Conservation (phyloP, 495 filamentous ascomycete species). For the Poronia punctata region DNA sequence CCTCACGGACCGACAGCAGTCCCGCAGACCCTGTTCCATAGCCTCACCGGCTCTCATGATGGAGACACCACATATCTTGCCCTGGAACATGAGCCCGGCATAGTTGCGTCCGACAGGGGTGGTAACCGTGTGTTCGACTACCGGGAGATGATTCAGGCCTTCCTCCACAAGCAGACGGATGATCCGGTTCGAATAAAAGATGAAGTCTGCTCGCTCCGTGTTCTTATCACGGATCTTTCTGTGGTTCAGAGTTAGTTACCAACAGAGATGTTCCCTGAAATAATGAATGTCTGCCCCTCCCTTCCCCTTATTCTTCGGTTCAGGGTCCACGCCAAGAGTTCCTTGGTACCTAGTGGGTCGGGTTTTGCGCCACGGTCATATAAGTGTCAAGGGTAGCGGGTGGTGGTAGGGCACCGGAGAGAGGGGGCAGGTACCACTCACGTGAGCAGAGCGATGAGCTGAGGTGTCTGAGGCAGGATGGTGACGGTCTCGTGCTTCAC, state of each 20-base stretch:
- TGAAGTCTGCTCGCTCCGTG: constrained; percentile 89
- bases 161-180: constrained; percentile 97
- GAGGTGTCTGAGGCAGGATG: constrained; percentile 85
- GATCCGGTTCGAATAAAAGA: constrained; percentile 98
- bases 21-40: constrained; percentile 94
- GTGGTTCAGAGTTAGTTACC: too few species aligned
- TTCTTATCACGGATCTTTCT: constrained; percentile 93
- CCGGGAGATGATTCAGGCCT: constrained; percentile 92
- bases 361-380: too few species aligned
- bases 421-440: constrained; percentile 57
- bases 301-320: too few species aligned
- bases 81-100: constrained; percentile 87
- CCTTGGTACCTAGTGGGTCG: constrained; percentile 3
- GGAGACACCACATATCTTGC: constrained; percentile 95
- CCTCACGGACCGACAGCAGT: constrained; percentile 92
- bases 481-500: constrained; percentile 83
- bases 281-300: too few species aligned
- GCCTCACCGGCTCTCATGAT: constrained; percentile 98
- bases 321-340: too few species aligned
- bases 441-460: constrained; percentile 95
- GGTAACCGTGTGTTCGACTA: constrained; percentile 76
- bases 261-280: too few species aligned
- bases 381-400: too few species aligned
- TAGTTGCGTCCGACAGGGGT: constrained; percentile 89
- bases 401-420: too few species aligned